Evolutionary conservation across 2,329 filamentous ascomycete genomes (phyloP), one percentile per base, ranked within the genome.

Genomic region (Pseudogymnoascus sp.): DNA sequence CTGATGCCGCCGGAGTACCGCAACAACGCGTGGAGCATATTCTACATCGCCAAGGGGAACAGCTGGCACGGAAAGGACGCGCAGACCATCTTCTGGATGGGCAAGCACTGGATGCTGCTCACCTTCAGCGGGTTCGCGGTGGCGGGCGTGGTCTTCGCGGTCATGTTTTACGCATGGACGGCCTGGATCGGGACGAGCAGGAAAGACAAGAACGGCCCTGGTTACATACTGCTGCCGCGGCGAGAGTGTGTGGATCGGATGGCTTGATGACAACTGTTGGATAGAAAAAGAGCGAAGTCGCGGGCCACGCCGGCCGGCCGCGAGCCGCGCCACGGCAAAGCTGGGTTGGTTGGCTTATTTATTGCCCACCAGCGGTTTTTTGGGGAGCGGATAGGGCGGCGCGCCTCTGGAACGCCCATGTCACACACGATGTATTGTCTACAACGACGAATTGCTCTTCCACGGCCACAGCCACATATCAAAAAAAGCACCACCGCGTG

Each of bases 1-100:
- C 76, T 91, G 62, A 89, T 89, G 81, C 84, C 83, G 12, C 83
- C 86, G 53, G 87, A 90, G 71, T 90, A 90, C 75, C 87, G 87
- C 70, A 80, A 82, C 66, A 81, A 86, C 68, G 74, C 82, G 0
- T 90, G 87, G 87, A 88, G 85, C 67, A 90, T 90, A 78, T 90
- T 91, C 75, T 86, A 76, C 62, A 73, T 78, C 38, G 70, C 71
- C 50, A 78, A 79, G 66, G 76, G 76, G 28, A 75, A 71, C 62
- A 78, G 77, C 36, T 82, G 79, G 79, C 79, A 82, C 67, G 73
- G 75, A 4, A 74, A 73, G 28, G 79, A 82, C 65, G 78, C 79
- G 2, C 74, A 78, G 65, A 73, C 75, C 0, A 76, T 82, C 60
- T 81, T 81, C 72, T 82, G 78, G 78, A 73, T 81, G 70, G 76